phyloP scores from a whole-genome alignment of 176 grass and related monocot species.

The Oryza punctata region DNA sequence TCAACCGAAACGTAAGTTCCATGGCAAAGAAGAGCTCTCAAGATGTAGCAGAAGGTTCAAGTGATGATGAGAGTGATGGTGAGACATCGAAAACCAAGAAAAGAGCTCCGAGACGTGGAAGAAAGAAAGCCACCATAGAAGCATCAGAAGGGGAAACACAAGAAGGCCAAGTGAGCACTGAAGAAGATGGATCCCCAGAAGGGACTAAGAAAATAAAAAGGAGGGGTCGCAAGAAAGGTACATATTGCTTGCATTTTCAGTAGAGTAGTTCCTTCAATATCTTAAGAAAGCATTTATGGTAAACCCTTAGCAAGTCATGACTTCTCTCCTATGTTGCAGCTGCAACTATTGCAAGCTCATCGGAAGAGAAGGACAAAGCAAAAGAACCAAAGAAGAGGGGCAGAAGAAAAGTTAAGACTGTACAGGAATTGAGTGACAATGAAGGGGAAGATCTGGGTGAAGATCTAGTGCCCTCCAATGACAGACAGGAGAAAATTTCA shows the following conservation, averaged over 20 bases:
- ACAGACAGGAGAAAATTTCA: constrained; percentile 14
- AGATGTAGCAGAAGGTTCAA: constrained; percentile 35
- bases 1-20: constrained; percentile 28
- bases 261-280: not conserved
- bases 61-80: constrained; percentile 34
- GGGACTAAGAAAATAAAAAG: constrained; percentile 49
- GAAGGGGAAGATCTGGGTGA: constrained; percentile 28
- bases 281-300: not conserved
- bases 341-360: constrained; percentile 23
- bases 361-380: constrained; percentile 44
- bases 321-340: constrained; percentile 41
- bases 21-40: constrained; percentile 56
- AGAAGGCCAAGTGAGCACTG: constrained; percentile 28
- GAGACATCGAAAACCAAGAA: constrained; percentile 37
- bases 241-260: constrained; percentile 17
- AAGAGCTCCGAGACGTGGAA: constrained; percentile 40
- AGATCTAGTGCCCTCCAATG: not conserved
- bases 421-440: constrained; percentile 26
- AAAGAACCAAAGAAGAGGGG: constrained; percentile 64
- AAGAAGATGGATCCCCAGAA: constrained; percentile 40
- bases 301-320: not conserved
- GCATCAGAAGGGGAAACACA: not conserved
- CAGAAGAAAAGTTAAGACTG: constrained; percentile 45
- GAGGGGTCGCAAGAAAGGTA: constrained; percentile 64
- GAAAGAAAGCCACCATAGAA: constrained; percentile 52